Base-by-base conservation (phyloP, 164 flowering plant species). In the Tetrastigma voinierianum region DNA sequence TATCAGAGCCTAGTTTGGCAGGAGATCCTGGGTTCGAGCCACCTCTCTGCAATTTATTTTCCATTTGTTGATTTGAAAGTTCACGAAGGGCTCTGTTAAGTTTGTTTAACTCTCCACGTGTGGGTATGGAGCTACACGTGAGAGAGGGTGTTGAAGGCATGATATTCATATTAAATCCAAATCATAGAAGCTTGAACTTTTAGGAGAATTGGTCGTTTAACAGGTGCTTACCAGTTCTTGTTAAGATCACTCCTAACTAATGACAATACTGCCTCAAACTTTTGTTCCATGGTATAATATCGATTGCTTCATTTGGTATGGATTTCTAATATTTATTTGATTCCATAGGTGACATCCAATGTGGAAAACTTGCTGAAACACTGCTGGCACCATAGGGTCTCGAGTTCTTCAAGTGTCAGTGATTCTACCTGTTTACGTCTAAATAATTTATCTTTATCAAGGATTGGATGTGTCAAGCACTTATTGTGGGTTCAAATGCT, bases 401-500 rank as follows among this genome's bases (percentile, higher is more conserved):
- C 68, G 5, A 21, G 76, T 19, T 64, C 72, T 48, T 52, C 76
- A 51, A 57, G 19, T 20, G 55, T 49, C n/a, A 45, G 32, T 40
- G 49, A 58, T 46, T 61, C 40, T 62, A 25, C 80, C 17, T 91
- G 90, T 66, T 53, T 91, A 58, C 82, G 84, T 17, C 77, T 94
- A 10, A 86, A 80, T 73, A 81, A 81, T 53, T 74, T 89, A 46
- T 90, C 97, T 48, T 48, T 92, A 62, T 76, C 98, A 60, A 83
- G 88, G 25, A 47, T 92, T 57, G 97, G 96, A 17, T 84, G 80
- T 57, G 45, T 83, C 64, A 89, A 89, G 70, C 79, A 74, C 51
- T 74, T 91, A 64, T 63, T 92, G 66, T 92, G 97, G 97, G 88
- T 95, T 49, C 87, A 87, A 73, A 84, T 89, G 88, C 83, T 95